These are phyloP conservation scores for Saposhnikovia divaricata DNA, from an alignment of 129 eudicot genomes.

Conservation along the genomic window DNA sequence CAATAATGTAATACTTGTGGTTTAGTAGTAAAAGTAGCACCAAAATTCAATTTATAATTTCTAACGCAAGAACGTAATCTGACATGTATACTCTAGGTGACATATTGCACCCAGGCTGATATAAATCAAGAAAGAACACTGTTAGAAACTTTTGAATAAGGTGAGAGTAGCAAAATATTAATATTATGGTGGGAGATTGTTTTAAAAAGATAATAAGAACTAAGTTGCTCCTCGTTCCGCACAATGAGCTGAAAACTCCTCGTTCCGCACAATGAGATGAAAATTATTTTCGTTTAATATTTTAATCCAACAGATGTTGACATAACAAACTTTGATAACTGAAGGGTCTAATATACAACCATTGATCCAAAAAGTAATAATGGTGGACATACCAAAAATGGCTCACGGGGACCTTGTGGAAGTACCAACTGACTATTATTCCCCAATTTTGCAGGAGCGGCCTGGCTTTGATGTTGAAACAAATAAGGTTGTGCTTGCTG, in stretches of 20 bases:
- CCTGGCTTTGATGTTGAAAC: slow-evolving; percentile 28
- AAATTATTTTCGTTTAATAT: background rate
- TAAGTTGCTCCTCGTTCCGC: background rate
- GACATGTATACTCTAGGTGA: background rate
- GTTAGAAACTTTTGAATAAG: too few relatives aligned
- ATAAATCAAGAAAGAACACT: background rate
- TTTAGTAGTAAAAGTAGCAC: background rate
- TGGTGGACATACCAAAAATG: slow-evolving; percentile 26
- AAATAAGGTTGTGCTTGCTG: slow-evolving; percentile 34
- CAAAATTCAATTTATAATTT: background rate
- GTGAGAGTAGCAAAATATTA: background rate
- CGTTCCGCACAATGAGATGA: background rate
- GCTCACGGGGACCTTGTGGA: slow-evolving; percentile 15
- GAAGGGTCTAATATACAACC: background rate
- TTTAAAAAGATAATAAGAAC: background rate
- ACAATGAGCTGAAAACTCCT: background rate
- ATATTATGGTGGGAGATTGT: background rate
- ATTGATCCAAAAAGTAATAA: background rate
- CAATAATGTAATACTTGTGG: background rate
- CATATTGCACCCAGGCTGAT: background rate
- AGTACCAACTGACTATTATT: slow-evolving; percentile 16
- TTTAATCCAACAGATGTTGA: background rate
- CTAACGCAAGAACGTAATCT: background rate
- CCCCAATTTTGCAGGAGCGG: slow-evolving; percentile 15
- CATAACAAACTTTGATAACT: background rate